Base-by-base conservation (phyloP, 768 basidiomycete species). In the Leucosporidium yakuticum region DNA sequence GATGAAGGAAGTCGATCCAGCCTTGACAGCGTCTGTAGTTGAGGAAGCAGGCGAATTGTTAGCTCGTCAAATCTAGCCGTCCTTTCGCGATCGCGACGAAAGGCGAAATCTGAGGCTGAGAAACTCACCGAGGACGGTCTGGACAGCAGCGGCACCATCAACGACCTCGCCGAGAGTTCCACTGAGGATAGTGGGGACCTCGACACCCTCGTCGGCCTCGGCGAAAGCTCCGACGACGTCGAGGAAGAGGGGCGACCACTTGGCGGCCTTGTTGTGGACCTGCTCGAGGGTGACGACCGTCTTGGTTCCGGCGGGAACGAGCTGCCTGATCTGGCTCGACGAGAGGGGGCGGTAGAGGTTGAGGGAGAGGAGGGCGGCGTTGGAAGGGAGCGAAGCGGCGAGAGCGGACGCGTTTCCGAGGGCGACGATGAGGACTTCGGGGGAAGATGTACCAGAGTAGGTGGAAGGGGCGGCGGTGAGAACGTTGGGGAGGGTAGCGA, bases 161-260 rank as follows among this genome's bases (percentile, higher is more conserved):
- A 70, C 79, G 72, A 77, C 60, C 60, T 84, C 80, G 20, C 87
- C 88, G 44, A 93, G 81, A 54, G 84, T 80, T 32, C 86, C 86
- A 60, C 84, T 86, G 63, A 86, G 83, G 53, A 93, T 81, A 17
- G 80, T 69, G 8, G 88, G 83, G 12, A 83, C 62, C 44, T 68
- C 49, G 32, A 29, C 69, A 31, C 65, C 66, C 25, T 73, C 66
- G 27, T 83, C 81, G 56, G 82, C 82, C 54, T 84, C 81, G 70
- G 91, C 90, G 44, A 93, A 78, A 20, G 87, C 86, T 63, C 83
- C 83, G 57, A 89, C 83, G 31, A 92, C 81, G 44, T 94, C 91
- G 60, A 96, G 84, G 78, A 88, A 95, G 5, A 95, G 79, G 0
- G 91, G 89, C 1, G 89, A 87, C 88, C 89, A 94, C 78, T 90